Percentiles rank a stretch among this genome's conserved stretches.
phyloP scores from a whole-genome alignment of 2,329 filamentous ascomycete species.

The Escovopsis weberi region DNA sequence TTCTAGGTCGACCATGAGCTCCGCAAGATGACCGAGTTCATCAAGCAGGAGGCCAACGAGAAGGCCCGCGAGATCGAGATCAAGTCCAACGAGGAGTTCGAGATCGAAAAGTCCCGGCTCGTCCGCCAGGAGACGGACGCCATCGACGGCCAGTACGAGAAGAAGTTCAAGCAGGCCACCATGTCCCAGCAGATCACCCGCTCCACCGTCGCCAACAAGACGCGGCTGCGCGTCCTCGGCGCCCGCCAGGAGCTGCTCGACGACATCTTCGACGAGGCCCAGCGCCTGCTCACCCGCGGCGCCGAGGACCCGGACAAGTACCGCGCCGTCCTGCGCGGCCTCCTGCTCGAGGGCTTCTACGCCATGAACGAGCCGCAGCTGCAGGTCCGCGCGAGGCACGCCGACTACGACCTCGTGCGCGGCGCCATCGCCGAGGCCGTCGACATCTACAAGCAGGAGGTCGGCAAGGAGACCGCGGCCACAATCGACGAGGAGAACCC shows the following conservation, averaged over 20 bases:
- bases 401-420: conserved; percentile 61
- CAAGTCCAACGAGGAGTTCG: conserved; percentile 98
- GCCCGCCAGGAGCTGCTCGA: conserved; percentile 86
- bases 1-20: conserved; percentile 87
- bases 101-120: conserved; percentile 97
- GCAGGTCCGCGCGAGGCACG: conserved; percentile 60
- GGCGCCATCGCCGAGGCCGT: conserved; percentile 64
- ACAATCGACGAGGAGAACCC: conserved; percentile 66
- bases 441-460: conserved; percentile 71
- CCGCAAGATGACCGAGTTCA: conserved; percentile 99
- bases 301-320: conserved; percentile 62
- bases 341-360: conserved; percentile 84
- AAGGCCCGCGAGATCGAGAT: conserved; percentile 96
- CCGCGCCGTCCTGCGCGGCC: conserved; percentile 56
- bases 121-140: conserved; percentile 86
- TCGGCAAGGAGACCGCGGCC: conserved; percentile 53
- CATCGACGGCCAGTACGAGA: conserved; percentile 89
- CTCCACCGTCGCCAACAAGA: conserved; percentile 94
- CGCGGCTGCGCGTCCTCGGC: conserved; percentile 72
- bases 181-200: conserved; percentile 98
- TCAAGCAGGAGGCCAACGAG: conserved; percentile 94
- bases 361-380: conserved; percentile 71
- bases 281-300: conserved; percentile 51
- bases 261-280: conserved; percentile 69
- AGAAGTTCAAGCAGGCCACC: conserved; percentile 97